Percentiles rank a stretch among this genome's conserved stretches.
Conservation (phyloP, 2,329 filamentous ascomycete genomes). For the Phialocephala subalpina region DNA sequence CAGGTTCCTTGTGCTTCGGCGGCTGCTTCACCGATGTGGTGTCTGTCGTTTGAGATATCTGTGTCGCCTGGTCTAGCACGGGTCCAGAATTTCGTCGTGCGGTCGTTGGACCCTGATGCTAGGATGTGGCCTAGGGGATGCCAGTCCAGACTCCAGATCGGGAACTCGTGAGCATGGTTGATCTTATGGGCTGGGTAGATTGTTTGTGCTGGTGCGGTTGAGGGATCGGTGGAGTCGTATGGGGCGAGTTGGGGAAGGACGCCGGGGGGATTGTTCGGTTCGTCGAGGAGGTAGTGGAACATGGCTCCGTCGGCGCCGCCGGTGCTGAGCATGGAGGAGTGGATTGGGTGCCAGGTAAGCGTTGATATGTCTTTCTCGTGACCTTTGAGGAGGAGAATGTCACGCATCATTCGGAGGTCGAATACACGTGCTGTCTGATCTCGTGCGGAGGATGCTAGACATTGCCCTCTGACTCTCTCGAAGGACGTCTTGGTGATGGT, state of each 20-base stretch:
- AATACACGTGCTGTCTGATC: slow-evolving; percentile 95
- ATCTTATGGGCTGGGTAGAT: slow-evolving; percentile 91
- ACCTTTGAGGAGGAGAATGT: slow-evolving; percentile 90
- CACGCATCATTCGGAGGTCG: slow-evolving; percentile 97
- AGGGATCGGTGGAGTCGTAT: slow-evolving; percentile 84
- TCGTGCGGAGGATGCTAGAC: slow-evolving; percentile 90
- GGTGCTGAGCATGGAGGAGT: slow-evolving; percentile 87
- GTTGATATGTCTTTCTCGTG: slow-evolving; percentile 97
- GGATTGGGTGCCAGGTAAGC: slow-evolving; percentile 91
- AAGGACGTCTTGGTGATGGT: slow-evolving; percentile 94
- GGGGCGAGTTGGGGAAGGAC: slow-evolving; percentile 77
- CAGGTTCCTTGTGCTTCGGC: slow-evolving; percentile 96
- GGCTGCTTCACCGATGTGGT: slow-evolving; percentile 93
- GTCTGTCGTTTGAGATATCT: slow-evolving; percentile 87
- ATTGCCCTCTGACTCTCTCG: slow-evolving; percentile 82
- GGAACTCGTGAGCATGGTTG: slow-evolving; percentile 89
- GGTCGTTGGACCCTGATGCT: slow-evolving; percentile 94
- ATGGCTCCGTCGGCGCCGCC: slow-evolving; percentile 90
- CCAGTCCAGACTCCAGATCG: slow-evolving; percentile 98
- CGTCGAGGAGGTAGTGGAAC: slow-evolving; percentile 94
- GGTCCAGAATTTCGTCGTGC: slow-evolving; percentile 97
- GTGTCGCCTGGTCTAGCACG: slow-evolving; percentile 86
- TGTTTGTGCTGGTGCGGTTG: slow-evolving; percentile 84
- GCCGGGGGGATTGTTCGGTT: slow-evolving; percentile 84
- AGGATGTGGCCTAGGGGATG: slow-evolving; percentile 96